Conservation (phyloP, 192 early-diverging fungal species). For the Spinellus fusiger region DNA sequence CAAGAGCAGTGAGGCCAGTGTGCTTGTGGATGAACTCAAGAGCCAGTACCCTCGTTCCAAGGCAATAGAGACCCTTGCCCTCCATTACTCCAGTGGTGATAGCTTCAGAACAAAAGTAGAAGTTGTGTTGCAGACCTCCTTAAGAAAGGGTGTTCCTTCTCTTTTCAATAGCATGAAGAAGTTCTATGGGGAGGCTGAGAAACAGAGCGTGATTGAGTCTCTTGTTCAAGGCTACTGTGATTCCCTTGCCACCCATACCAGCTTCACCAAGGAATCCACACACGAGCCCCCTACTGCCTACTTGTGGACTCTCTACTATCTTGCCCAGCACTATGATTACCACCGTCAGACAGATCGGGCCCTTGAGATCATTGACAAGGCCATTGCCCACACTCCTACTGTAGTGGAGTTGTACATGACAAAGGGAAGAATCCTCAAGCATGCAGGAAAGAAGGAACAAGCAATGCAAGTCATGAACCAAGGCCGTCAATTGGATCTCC, state of each 20-base stretch:
- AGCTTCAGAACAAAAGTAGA: constrained; percentile 59
- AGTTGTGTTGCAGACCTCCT: constrained; percentile 58
- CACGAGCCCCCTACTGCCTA: constrained; percentile 65
- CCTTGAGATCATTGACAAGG: constrained; percentile 71
- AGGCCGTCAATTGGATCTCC: constrained; percentile 82
- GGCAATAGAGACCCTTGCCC: constrained; percentile 68
- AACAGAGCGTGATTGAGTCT: constrained; percentile 61
- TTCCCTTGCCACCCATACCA: constrained; percentile 40
- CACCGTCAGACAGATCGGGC: constrained; percentile 64
- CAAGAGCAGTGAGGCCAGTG: constrained; percentile 1
- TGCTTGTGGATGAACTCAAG: constrained; percentile 13
- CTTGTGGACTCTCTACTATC: constrained; percentile 88
- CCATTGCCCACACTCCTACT: constrained; percentile 83
- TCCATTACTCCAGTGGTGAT: constrained; percentile 68
- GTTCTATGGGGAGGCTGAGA: constrained; percentile 58
- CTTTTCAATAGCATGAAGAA: constrained; percentile 79
- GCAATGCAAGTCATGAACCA: constrained; percentile 81
- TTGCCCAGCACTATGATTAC: constrained; percentile 86
- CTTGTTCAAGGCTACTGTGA: constrained; percentile 59
- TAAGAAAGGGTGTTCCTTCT: constrained; percentile 93
- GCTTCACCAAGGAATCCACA: constrained; percentile 25
- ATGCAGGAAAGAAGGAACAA: constrained; percentile 64
- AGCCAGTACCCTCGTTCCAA: constrained; percentile 73
- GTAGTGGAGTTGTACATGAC: constrained; percentile 89
- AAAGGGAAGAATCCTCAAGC: constrained; percentile 93